A percentile compares a stretch with the other conserved stretches of the same genome.
phyloP scores from a whole-genome alignment of 2,329 filamentous ascomycete species.

The Passalora sequoiae region DNA sequence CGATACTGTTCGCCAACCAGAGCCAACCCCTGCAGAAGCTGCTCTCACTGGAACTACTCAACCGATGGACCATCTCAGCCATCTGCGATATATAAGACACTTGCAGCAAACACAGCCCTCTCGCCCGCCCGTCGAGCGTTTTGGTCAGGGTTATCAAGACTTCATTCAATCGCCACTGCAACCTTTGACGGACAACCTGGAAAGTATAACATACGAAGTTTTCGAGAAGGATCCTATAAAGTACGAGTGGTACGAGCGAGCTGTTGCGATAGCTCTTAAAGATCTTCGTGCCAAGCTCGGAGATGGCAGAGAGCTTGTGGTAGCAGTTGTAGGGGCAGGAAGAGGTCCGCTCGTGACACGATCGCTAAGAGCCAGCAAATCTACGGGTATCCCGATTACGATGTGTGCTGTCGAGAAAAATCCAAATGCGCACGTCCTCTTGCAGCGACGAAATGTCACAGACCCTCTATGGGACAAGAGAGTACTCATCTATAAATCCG shows the following conservation, averaged over 20 bases:
- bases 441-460: conserved; percentile 76
- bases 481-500: conserved; percentile 87
- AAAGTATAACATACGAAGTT: conserved; percentile 95
- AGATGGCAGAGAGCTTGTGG: conserved; percentile 67
- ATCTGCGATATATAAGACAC: conserved; percentile 78
- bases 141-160: conserved; percentile 75
- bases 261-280: conserved; percentile 70
- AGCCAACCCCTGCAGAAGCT: conserved; percentile 66
- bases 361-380: conserved; percentile 72
- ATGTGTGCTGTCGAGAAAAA: conserved; percentile 97
- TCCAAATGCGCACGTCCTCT: conserved; percentile 90
- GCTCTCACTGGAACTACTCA: conserved; percentile 42
- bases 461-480: conserved; percentile 64
- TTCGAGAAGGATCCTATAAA: conserved; percentile 98
- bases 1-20: background rate
- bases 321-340: conserved; percentile 89
- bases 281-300: conserved; percentile 80
- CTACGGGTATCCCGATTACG: conserved; percentile 70
- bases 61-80: conserved; percentile 50
- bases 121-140: conserved; percentile 57
- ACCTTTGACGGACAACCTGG: conserved; percentile 90
- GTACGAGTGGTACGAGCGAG: conserved; percentile 89
- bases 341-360: conserved; percentile 87
- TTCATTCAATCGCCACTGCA: conserved; percentile 94
- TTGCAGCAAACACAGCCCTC: conserved; percentile 76